Percentiles rank a stretch among this genome's conserved stretches.
Evolutionary conservation across 2,329 filamentous ascomycete species (phyloP).

Genomic region (Ophiocordyceps polyrhachis-furcata): DNA sequence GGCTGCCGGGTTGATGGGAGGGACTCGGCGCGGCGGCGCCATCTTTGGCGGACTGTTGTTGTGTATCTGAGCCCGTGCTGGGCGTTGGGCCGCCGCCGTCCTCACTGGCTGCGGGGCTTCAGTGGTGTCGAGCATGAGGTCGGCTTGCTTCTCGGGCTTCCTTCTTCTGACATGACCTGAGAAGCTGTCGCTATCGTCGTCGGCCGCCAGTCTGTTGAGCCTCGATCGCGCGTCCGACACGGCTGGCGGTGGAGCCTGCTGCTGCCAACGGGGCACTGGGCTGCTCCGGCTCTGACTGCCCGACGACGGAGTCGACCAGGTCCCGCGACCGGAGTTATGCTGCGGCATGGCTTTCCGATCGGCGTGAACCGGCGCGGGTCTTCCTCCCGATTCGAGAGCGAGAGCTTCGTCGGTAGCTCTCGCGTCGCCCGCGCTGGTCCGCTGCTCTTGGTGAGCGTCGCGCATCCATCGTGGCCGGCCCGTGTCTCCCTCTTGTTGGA

Average conservation of each 20-base stretch:
- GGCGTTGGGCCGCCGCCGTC: conserved; percentile 18
- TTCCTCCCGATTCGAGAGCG: conserved; percentile 55
- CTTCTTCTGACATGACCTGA: conserved; percentile 80
- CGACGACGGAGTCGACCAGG: conserved; percentile 28
- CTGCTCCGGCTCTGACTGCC: conserved; percentile 24
- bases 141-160: conserved; percentile 28
- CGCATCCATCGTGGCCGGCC: conserved; percentile 93
- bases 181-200: conserved; percentile 41
- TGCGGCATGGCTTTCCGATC: conserved; percentile 8
- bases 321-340: conserved; percentile 19
- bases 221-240: conserved; percentile 25
- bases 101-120: conserved; percentile 17
- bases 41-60: background rate
- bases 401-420: conserved; percentile 52
- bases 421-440: conserved; percentile 12
- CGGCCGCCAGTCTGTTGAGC: conserved; percentile 58
- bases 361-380: conserved; percentile 25
- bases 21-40: conserved; percentile 28
- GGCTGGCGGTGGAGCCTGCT: conserved; percentile 21
- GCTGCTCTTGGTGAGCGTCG: conserved; percentile 36
- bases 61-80: conserved; percentile 6
- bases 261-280: conserved; percentile 41
- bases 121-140: conserved; percentile 41
- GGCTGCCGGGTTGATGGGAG: conserved; percentile 47
- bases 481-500: conserved; percentile 52